Evolutionary conservation across 306 rosid genomes (phyloP).

Genomic region (Lotus japonicus): DNA sequence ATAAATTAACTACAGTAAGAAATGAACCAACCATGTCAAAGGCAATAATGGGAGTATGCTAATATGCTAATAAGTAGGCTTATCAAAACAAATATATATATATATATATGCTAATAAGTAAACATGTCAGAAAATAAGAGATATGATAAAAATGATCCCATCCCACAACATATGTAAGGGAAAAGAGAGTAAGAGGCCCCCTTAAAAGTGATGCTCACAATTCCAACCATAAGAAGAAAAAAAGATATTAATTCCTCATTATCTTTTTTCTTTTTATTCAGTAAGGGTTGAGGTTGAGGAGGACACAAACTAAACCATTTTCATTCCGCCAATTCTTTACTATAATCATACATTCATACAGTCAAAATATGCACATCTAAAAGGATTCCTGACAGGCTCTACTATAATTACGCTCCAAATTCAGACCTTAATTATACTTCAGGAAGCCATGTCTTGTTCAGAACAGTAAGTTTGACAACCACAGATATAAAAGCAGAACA

Average conservation of each 20-base stretch:
- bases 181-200: neutral
- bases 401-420: neutral
- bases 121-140: neutral
- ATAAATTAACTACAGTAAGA: neutral
- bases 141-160: neutral
- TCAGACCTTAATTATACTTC: neutral
- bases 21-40: neutral
- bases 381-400: neutral
- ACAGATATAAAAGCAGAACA: neutral
- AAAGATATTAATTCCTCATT: neutral
- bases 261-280: neutral
- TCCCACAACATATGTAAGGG: neutral
- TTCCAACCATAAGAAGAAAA: neutral
- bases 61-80: too few species aligned
- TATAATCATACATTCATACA: neutral
- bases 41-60: neutral
- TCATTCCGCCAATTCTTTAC: neutral
- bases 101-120: too few species aligned
- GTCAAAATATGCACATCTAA: neutral
- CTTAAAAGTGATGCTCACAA: constrained; percentile 10
- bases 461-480: constrained; percentile 8
- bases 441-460: neutral
- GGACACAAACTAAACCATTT: neutral
- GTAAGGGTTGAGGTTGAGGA: neutral
- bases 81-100: too few species aligned